Conservation (phyloP, 2,329 filamentous ascomycete species). For the Graphilbum ipis-grandicollis region DNA sequence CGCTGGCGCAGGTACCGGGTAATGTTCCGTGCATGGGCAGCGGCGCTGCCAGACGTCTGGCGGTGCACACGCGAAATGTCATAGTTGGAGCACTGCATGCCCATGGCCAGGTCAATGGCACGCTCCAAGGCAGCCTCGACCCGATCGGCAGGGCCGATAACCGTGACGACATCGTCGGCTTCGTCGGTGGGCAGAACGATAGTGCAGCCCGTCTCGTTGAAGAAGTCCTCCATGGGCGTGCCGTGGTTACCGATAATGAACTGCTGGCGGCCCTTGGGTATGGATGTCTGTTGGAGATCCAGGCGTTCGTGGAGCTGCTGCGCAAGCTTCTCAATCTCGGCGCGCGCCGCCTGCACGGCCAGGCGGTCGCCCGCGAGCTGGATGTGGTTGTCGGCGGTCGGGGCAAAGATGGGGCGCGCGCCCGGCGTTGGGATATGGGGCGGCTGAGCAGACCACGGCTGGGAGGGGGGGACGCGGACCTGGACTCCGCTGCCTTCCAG, state of each 20-base stretch:
- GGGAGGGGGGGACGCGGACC: constrained; percentile 68
- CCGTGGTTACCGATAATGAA: constrained; percentile 84
- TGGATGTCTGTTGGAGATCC: constrained; percentile 59
- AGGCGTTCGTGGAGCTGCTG: constrained; percentile 61
- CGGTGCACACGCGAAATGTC: constrained; percentile 69
- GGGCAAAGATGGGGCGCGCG: constrained; percentile 50
- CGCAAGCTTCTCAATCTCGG: constrained; percentile 64
- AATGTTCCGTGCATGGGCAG: constrained; percentile 67
- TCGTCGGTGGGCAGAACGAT: constrained; percentile 65
- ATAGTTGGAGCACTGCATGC: constrained; percentile 69
- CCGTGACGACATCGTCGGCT: constrained; percentile 67
- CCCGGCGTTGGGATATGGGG: constrained; percentile 44
- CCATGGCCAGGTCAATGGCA: constrained; percentile 75
- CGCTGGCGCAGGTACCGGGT: constrained; percentile 77
- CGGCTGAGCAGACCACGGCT: constrained; percentile 55
- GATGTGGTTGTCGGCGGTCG: constrained; percentile 60
- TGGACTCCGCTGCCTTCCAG: constrained; percentile 64
- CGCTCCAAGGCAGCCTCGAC: constrained; percentile 62
- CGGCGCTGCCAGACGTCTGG: constrained; percentile 52
- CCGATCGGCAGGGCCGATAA: constrained; percentile 62
- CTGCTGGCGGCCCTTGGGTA: constrained; percentile 78
- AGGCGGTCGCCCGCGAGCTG: constrained; percentile 70
- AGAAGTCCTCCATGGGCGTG: constrained; percentile 67
- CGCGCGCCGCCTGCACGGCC: constrained; percentile 63
- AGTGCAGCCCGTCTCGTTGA: constrained; percentile 76